These are phyloP conservation scores for Cylindrotheca closterium DNA, from an alignment of 108 stramenopile genomes.

Conservation along the genomic window DNA sequence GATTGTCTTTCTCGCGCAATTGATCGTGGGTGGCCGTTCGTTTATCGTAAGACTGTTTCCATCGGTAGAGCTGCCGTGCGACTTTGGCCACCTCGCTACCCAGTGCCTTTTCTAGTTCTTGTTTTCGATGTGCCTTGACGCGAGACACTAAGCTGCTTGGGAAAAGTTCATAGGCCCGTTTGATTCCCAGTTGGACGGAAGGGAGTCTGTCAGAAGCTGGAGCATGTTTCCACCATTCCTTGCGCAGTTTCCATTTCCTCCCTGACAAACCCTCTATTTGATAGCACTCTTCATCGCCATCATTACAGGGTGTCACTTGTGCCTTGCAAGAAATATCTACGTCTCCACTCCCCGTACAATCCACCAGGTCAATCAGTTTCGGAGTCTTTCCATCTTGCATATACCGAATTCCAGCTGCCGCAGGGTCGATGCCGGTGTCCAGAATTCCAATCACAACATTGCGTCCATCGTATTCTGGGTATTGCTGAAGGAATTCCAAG, in stretches of 20 bases:
- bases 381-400: conserved; percentile 61
- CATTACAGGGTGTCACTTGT: conserved; percentile 6
- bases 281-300: background rate
- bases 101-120: conserved; percentile 19
- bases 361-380: conserved; percentile 82
- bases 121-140: conserved; percentile 47
- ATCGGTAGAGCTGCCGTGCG: conserved; percentile 16
- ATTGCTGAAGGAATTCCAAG: conserved; percentile 31
- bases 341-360: conserved; percentile 92
- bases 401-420: conserved; percentile 52
- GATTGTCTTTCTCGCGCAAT: conserved; percentile 21
- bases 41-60: conserved; percentile 9
- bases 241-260: conserved; percentile 29
- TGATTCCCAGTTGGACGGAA: conserved; percentile 52
- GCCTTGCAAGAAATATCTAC: conserved; percentile 52
- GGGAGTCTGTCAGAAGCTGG: conserved; percentile 1
- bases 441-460: conserved; percentile 81
- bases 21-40: conserved; percentile 23
- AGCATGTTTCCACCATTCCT: conserved; percentile 30
- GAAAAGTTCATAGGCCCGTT: conserved; percentile 64
- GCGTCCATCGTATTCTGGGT: conserved; percentile 73
- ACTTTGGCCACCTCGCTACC: conserved; percentile 7
- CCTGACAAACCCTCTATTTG: conserved; percentile 52
- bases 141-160: conserved; percentile 39
- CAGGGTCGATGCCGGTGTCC: conserved; percentile 93